Conservation (phyloP, 2,329 filamentous ascomycete genomes). For the Fusarium sp. region DNA sequence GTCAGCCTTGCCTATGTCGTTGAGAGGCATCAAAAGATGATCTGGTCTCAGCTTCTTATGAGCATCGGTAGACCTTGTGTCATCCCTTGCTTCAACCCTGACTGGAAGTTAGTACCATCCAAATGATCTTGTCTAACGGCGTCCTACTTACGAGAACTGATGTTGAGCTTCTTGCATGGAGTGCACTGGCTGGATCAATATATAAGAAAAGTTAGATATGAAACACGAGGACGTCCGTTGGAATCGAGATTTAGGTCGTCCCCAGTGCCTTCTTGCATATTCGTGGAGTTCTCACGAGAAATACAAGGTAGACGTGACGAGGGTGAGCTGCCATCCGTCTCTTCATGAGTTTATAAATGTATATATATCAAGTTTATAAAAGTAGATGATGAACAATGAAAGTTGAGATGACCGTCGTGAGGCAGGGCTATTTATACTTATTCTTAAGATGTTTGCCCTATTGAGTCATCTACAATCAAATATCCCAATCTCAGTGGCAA, state of each 20-base stretch:
- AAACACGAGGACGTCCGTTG: neutral
- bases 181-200: neutral
- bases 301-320: neutral
- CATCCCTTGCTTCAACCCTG: neutral
- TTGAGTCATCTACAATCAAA: neutral
- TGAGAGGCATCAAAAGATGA: neutral
- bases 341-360: neutral
- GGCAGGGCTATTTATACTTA: neutral
- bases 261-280: neutral
- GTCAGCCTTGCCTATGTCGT: neutral
- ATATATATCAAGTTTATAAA: neutral
- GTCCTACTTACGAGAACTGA: neutral
- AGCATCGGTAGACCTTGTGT: neutral
- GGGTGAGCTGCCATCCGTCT: neutral
- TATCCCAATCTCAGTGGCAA: neutral
- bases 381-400: neutral
- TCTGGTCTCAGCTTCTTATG: neutral
- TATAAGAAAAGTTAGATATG: neutral
- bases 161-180: too few species aligned
- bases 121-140: neutral
- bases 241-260: neutral
- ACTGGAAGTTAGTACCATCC: neutral
- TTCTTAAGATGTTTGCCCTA: neutral
- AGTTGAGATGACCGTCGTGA: neutral
- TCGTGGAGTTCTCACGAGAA: neutral